These are phyloP conservation scores for Skeletonema menzelii DNA, from an alignment of 108 stramenopile genomes.

Conservation along the genomic window DNA sequence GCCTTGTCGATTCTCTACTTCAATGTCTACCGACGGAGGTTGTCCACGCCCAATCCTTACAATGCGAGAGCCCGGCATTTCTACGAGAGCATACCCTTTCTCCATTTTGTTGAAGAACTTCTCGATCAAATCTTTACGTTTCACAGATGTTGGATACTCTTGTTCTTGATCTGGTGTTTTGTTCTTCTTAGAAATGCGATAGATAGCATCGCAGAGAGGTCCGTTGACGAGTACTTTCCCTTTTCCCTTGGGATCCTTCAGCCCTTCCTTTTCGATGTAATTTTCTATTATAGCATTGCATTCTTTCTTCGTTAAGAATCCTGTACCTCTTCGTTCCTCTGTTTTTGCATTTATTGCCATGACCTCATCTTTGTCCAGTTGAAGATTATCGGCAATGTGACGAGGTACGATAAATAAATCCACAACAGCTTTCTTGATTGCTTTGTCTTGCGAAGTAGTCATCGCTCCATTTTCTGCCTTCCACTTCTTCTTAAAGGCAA, in stretches of 20 bases:
- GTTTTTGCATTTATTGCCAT: conserved; percentile 75
- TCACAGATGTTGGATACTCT: conserved; percentile 37
- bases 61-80: conserved; percentile 77
- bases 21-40: conserved; percentile 65
- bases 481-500: conserved; percentile 25
- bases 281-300: conserved; percentile 61
- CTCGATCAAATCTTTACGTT: conserved; percentile 64
- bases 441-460: conserved; percentile 9
- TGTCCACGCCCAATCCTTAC: conserved; percentile 52
- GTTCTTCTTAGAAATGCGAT: conserved; percentile 52
- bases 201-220: conserved; percentile 75
- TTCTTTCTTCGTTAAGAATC: conserved; percentile 75
- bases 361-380: conserved; percentile 64
- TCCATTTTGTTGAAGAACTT: conserved; percentile 58
- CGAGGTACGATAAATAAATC: conserved; percentile 66
- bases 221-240: conserved; percentile 65
- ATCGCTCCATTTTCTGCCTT: conserved; percentile 31
- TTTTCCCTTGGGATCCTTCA: conserved; percentile 34
- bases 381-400: conserved; percentile 49
- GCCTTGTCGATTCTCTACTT: conserved; percentile 58
- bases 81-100: conserved; percentile 68
- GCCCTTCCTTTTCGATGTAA: conserved; percentile 60
- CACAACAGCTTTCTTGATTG: conserved; percentile 59
- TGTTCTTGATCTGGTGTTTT: conserved; percentile 8
- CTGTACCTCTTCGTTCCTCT: conserved; percentile 74